Percentiles rank a stretch among this genome's conserved stretches.
These are phyloP conservation scores for Chimonanthus salicifolius DNA, from an alignment of 164 flowering plant species.

Conservation along the genomic window DNA sequence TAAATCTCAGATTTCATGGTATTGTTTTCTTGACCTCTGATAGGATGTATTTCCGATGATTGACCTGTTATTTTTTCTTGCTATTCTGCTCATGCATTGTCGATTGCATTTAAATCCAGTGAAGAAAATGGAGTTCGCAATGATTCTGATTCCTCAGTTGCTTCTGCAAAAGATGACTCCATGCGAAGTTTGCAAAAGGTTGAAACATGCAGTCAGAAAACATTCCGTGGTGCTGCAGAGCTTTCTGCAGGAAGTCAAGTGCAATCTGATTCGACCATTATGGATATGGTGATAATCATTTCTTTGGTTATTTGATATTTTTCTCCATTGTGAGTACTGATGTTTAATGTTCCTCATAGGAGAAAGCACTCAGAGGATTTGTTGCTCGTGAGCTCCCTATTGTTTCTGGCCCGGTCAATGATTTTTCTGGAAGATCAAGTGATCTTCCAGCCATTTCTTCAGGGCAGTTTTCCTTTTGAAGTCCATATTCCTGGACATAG, in stretches of 20 bases:
- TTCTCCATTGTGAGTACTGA: not conserved
- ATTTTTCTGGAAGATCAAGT: conserved; percentile 30
- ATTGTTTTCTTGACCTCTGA: conserved; percentile 11
- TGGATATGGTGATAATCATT: conserved; percentile 63
- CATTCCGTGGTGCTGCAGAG: conserved; percentile 63
- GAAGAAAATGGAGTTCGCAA: conserved; percentile 3
- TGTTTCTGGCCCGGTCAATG: conserved; percentile 20
- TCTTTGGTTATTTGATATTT: not conserved
- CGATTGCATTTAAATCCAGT: not conserved
- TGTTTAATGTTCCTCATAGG: conserved; percentile 28
- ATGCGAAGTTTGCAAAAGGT: conserved; percentile 24
- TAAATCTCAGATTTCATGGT: conserved; percentile 34
- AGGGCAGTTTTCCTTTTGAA: conserved; percentile 38
- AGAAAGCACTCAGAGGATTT: conserved; percentile 67
- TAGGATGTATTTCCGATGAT: not conserved
- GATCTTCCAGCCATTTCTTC: conserved; percentile 18
- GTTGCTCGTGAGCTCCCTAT: conserved; percentile 37
- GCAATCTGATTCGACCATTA: conserved; percentile 24
- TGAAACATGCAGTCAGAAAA: conserved; percentile 45
- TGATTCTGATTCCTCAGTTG: conserved; percentile 24
- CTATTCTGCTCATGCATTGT: conserved; percentile 4
- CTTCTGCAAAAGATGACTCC: conserved; percentile 25
- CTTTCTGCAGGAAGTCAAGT: conserved; percentile 48
- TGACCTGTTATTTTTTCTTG: not conserved
- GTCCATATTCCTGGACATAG: conserved; percentile 42